These are phyloP conservation scores for Leccinum laetum DNA, from an alignment of 1,284 basidiomycete species.

Conservation along the genomic window DNA sequence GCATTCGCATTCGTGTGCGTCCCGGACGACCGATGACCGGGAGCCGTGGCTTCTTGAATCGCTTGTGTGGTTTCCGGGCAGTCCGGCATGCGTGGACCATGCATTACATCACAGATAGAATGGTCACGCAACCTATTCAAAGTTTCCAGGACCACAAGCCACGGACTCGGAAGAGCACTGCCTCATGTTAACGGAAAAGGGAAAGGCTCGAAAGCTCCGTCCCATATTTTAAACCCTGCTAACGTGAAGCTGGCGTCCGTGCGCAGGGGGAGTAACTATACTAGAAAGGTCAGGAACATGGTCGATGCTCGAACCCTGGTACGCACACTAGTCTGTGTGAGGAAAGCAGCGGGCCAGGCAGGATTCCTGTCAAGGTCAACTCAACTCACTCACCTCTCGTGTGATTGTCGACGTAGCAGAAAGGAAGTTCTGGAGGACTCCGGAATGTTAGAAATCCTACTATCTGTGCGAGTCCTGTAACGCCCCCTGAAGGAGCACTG, in stretches of 20 bases:
- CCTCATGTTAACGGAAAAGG: constrained; percentile 4
- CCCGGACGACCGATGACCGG: neutral
- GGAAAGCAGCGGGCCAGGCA: neutral
- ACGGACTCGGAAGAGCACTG: neutral
- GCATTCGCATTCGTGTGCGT: neutral
- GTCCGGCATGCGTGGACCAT: neutral
- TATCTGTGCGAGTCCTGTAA: constrained; percentile 2
- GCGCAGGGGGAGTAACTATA: neutral
- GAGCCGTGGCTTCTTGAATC: neutral
- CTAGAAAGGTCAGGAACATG: constrained; percentile 9
- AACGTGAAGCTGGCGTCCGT: constrained; percentile 19
- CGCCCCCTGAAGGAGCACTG: constrained; percentile 1
- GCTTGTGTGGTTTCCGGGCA: neutral
- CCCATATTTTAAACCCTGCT: constrained; percentile 4
- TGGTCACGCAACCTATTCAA: constrained; percentile 5
- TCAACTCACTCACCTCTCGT: neutral
- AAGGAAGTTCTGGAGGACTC: constrained; percentile 1
- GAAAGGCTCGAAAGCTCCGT: neutral
- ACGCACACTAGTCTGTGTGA: neutral
- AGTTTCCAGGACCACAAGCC: neutral
- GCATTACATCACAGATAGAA: neutral
- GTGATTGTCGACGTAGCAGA: constrained; percentile 5
- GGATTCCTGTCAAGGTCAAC: constrained; percentile 3
- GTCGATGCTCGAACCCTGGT: constrained; percentile 8
- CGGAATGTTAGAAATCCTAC: neutral